Conservation (phyloP, 257 asterid genomes). For the Solanum chiquidenum region DNA sequence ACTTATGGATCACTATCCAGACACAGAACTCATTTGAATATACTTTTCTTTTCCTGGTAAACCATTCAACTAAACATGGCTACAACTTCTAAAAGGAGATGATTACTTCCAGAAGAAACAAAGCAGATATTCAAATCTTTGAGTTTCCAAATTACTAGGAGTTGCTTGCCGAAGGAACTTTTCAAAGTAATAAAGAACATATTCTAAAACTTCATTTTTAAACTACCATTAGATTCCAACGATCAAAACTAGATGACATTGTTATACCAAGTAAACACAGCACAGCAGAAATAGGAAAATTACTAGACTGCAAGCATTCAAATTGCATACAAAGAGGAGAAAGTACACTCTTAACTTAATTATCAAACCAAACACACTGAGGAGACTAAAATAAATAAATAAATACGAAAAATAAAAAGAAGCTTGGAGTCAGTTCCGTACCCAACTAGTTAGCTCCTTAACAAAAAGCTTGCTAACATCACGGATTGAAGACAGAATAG, state of each 20-base stretch:
- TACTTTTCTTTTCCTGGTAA: neutral
- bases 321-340: neutral
- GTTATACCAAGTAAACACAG: neutral
- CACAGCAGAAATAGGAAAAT: neutral
- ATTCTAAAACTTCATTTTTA: neutral
- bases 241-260: neutral
- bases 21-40: neutral
- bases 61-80: neutral
- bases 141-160: neutral
- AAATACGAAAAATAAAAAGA: neutral
- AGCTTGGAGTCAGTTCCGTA: conserved; percentile 21
- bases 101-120: neutral
- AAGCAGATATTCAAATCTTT: neutral
- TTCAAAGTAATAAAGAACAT: neutral
- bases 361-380: neutral
- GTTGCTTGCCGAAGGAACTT: neutral
- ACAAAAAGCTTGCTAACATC: conserved; percentile 98
- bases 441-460: conserved; percentile 98
- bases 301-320: neutral
- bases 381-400: neutral
- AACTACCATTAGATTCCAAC: neutral
- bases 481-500: conserved; percentile 72
- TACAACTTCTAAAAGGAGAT: neutral
- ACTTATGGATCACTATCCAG: neutral
- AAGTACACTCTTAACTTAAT: neutral